Percentiles rank a stretch among this genome's conserved stretches.
Evolutionary conservation across 495 filamentous ascomycete genomes (phyloP).

Genomic region (Chaetomium fimeti): DNA sequence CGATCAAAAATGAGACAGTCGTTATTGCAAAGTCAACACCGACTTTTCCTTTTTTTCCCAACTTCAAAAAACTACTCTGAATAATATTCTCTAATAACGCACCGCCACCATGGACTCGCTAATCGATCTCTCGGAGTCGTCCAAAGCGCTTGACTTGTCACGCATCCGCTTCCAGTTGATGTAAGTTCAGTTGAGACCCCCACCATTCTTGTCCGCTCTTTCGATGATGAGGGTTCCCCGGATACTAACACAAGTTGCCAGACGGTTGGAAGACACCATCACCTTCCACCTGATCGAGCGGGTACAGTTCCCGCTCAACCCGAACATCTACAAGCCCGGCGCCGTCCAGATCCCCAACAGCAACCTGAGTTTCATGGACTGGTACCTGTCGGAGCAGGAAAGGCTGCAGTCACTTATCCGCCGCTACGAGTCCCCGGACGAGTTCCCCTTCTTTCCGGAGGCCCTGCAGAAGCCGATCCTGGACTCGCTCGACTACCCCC

Average conservation of each 20-base stretch:
- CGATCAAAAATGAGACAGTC: not conserved
- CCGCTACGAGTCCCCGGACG: conserved; percentile 92
- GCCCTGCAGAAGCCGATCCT: conserved; percentile 78
- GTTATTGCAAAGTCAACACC: not conserved
- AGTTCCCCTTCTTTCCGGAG: conserved; percentile 95
- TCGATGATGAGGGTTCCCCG: not conserved
- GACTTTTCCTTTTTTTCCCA: not conserved
- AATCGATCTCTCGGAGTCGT: conserved; percentile 80
- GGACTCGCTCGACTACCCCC: conserved; percentile 82
- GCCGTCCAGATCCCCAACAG: conserved; percentile 75
- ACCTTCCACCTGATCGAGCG: conserved; percentile 98
- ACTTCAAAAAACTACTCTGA: not conserved
- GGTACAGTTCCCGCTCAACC: conserved; percentile 93
- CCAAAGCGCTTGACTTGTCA: conserved; percentile 80
- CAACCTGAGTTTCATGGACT: conserved; percentile 82
- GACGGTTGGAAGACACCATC: conserved; percentile 96
- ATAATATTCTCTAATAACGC: not conserved
- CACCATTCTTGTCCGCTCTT: not conserved
- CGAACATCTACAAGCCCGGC: conserved; percentile 77
- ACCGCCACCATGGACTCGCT: conserved; percentile 70
- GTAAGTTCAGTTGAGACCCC: conserved; percentile 49
- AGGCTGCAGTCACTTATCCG: conserved; percentile 89
- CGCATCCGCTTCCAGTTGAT: conserved; percentile 97
- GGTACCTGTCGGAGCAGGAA: conserved; percentile 87
- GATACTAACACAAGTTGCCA: conserved; percentile 38